Evolutionary conservation across 2,329 filamentous ascomycete genomes (phyloP).

Genomic region (Tolypocladium amazonense): DNA sequence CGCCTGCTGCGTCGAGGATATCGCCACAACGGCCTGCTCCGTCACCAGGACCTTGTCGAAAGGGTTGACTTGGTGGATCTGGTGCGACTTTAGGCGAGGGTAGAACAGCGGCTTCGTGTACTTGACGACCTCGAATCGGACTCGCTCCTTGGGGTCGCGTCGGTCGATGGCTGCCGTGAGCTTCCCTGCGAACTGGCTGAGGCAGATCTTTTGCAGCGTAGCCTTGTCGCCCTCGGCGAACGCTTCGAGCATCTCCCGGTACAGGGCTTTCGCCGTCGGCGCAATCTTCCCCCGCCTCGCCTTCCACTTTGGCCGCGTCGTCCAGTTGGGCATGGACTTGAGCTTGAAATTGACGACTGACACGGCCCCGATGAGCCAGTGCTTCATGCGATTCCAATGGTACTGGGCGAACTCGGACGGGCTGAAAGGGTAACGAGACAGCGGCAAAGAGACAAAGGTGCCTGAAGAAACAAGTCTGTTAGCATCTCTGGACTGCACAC

Average conservation of each 20-base stretch:
- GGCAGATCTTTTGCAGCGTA: conserved; percentile 42
- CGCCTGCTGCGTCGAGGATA: conserved; percentile 45
- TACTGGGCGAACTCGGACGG: conserved; percentile 21
- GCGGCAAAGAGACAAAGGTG: conserved; percentile 35
- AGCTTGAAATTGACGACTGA: conserved; percentile 28
- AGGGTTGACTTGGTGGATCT: conserved; percentile 34
- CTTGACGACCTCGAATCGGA: conserved; percentile 43
- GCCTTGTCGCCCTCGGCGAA: conserved; percentile 47
- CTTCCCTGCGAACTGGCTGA: conserved; percentile 36
- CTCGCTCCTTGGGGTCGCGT: conserved; percentile 32
- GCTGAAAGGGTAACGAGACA: conserved; percentile 20
- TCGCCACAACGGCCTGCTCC: conserved; percentile 48
- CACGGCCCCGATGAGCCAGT: conserved; percentile 22
- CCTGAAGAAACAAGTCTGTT: conserved; percentile 17
- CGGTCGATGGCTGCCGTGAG: conserved; percentile 43
- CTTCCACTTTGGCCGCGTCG: conserved; percentile 32
- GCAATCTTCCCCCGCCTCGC: conserved; percentile 29
- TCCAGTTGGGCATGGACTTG: conserved; percentile 32
- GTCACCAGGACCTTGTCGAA: conserved; percentile 24
- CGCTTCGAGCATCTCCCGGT: conserved; percentile 49
- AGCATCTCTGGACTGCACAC: background rate
- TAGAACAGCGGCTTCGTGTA: conserved; percentile 31
- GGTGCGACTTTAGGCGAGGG: conserved; percentile 45
- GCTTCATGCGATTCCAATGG: conserved; percentile 23
- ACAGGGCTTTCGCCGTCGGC: conserved; percentile 46